A percentile compares a stretch with the other conserved stretches of the same genome.
These are phyloP conservation scores for Artemisia argyi DNA, from an alignment of 129 eudicot species.

Conservation along the genomic window DNA sequence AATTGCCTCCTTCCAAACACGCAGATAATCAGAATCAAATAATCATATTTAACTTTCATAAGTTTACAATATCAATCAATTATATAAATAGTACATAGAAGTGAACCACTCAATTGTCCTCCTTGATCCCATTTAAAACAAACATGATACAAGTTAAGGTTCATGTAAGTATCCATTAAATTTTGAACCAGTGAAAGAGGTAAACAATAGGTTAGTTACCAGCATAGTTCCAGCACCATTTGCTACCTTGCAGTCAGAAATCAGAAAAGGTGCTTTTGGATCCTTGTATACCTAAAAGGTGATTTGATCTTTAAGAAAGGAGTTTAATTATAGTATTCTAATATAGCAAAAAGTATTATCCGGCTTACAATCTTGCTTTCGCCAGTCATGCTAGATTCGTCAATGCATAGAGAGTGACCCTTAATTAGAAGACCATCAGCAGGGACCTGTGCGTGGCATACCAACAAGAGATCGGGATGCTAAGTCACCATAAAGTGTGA, in stretches of 20 bases:
- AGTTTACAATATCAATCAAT: no score
- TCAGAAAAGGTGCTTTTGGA: constrained; percentile 73
- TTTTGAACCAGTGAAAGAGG: background rate
- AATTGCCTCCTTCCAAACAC: no score
- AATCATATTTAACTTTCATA: no score
- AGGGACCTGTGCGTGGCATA: constrained; percentile 55
- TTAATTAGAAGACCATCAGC: constrained; percentile 8
- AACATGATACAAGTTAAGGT: no score
- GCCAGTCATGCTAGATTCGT: constrained; percentile 71
- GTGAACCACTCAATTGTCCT: no score
- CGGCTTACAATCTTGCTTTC: constrained; percentile 98
- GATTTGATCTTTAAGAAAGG: constrained; percentile 19
- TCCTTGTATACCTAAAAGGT: constrained; percentile 65
- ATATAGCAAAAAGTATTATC: constrained; percentile 29
- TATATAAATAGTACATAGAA: no score
- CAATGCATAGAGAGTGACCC: constrained; percentile 69
- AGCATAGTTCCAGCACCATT: constrained; percentile 97
- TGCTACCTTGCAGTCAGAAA: constrained; percentile 96
- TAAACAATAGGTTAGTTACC: constrained; percentile 43
- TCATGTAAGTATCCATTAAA: background rate
- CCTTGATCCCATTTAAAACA: no score
- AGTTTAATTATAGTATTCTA: constrained; percentile 5
- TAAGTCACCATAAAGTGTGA: background rate
- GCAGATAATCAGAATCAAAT: no score
- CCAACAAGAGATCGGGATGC: constrained; percentile 2